Evolutionary conservation across 202 grass and related monocot genomes (phyloP), one percentile per base, ranked within the genome.

Genomic region (Hordeum pubiflorum): DNA sequence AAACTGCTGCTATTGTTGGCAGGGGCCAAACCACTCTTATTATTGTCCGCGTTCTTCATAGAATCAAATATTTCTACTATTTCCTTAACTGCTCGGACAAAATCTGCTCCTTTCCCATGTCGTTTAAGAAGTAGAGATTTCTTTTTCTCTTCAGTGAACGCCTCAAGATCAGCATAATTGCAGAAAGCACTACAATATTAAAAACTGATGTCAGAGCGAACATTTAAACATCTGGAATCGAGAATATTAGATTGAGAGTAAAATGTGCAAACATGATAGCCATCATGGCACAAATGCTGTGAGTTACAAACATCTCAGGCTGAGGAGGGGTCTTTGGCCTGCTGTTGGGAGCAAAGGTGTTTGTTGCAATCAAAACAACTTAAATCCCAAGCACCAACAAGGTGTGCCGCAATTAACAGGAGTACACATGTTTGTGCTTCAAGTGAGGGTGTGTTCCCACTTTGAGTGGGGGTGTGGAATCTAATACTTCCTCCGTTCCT

Each of bases 121-220:
- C 88, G 74, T 57, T 94, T 98, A 76, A 83, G 64, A 66, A 94
- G 89, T 78, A 98, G 82, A 64, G 82, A 82, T 86, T 83, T 98
- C 89, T 93, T 98, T 89, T 93, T 98, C 84, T 98, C 95, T 78
- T 98, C 95, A 2, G 95, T 94, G 82, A 98, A 94, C 78, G 90
- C 90, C 86, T 94, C 90, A 75, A 98, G 84, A 72, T 98, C 95
- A 82, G 90, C 81, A 89, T 93, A 98, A 71, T 89, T 93, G 81
- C 95, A 98, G 66, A 98, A 98, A 46, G 80, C 95, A 72, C 95
- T 98, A 84, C 39, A 91, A 23, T 71, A 86, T 86, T 68, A 64
- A 85, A 32, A 85, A 41, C 4, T 68, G 26, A 72, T 56, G 66
- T 87, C 58, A 89, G 34, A 85, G 79, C 40, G 79, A 75, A 26